A percentile compares a stretch with the other conserved stretches of the same genome.
Conservation (phyloP, 2,329 filamentous ascomycete species). For the Paraphoma chrysanthemicola region DNA sequence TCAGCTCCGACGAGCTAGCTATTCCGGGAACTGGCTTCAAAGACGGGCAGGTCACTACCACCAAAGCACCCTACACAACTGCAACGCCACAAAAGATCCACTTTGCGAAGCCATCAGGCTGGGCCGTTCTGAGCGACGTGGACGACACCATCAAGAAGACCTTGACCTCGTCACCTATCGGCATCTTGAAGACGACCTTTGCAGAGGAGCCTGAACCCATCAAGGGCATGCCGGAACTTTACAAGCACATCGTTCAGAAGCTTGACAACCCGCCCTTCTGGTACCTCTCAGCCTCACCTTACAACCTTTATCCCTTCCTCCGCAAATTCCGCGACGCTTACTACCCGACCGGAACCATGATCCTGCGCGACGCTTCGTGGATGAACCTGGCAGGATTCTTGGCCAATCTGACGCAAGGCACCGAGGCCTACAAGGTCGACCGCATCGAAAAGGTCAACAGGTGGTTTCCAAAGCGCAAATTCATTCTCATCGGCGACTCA, state of each 20-base stretch:
- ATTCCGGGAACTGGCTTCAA: slow-evolving; percentile 56
- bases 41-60: slow-evolving; percentile 39
- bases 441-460: slow-evolving; percentile 78
- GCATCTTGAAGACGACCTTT: slow-evolving; percentile 85
- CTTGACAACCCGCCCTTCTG: slow-evolving; percentile 77
- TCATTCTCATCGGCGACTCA: slow-evolving; percentile 87
- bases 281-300: slow-evolving; percentile 92
- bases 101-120: slow-evolving; percentile 78
- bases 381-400: slow-evolving; percentile 83
- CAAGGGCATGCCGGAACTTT: slow-evolving; percentile 84
- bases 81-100: slow-evolving; percentile 71
- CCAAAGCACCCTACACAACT: slow-evolving; percentile 39
- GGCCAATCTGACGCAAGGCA: slow-evolving; percentile 78
- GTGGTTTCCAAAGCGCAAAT: slow-evolving; percentile 79
- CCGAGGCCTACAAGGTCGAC: slow-evolving; percentile 84
- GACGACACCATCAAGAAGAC: slow-evolving; percentile 97
- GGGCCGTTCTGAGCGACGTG: slow-evolving; percentile 86
- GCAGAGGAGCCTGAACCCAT: slow-evolving; percentile 75
- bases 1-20: slow-evolving; percentile 66
- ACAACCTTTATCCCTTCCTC: slow-evolving; percentile 91
- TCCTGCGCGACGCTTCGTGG: slow-evolving; percentile 86
- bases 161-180: slow-evolving; percentile 77
- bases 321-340: slow-evolving; percentile 72
- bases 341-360: slow-evolving; percentile 80
- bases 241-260: slow-evolving; percentile 66